Evolutionary conservation across 73 alveolate species (phyloP), one percentile per base, ranked within the genome.

Genomic region (Uronychia setigera): DNA sequence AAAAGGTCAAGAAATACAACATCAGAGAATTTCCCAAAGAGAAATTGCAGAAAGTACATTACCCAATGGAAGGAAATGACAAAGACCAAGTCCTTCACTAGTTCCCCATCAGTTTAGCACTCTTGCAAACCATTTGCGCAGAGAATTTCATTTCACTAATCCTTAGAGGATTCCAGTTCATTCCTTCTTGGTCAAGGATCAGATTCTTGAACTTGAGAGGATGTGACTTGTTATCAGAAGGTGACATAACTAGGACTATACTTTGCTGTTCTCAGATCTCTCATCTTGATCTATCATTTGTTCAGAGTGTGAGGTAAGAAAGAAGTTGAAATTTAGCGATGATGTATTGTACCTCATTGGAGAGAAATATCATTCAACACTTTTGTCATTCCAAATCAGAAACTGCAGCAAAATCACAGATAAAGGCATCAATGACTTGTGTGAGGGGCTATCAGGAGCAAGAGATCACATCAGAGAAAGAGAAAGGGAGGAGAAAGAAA

Each of bases 261-360:
- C 33, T 46, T 33, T 58, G 26, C 77, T 87, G 93, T 46, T 75
- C 31, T 30, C 74, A 80, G 31, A 81, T 80, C 29, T 85, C 89
- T 14, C 94, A 91, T 60, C 84, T 91, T 26, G 80, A 91, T 60
- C 85, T 91, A 0, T 86, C 93, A 0, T 91, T 91, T 46, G 75
- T 91, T 0, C 78, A 85, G 34, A 19, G 82, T 25, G 91, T 86
- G 0, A 90, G 58, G 92, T 86, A 78, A 86, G 33, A 1, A 27
- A 14, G 26, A 29, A 9, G 11, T 77, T 29, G n/a, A n/a, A 30
- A 1, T 27, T 5, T 77, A 85, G 90, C 76, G 96, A 91, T 59
- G 93, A 85, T 31, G 77, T 81, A 11, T 79, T 86, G 1, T 76
- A 81, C 28, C 0, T 31, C 32, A 29, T 86, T 0, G 93, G 91